phyloP scores from a whole-genome alignment of 2,329 filamentous ascomycete genomes.

The Ceratocystis huliohia region DNA sequence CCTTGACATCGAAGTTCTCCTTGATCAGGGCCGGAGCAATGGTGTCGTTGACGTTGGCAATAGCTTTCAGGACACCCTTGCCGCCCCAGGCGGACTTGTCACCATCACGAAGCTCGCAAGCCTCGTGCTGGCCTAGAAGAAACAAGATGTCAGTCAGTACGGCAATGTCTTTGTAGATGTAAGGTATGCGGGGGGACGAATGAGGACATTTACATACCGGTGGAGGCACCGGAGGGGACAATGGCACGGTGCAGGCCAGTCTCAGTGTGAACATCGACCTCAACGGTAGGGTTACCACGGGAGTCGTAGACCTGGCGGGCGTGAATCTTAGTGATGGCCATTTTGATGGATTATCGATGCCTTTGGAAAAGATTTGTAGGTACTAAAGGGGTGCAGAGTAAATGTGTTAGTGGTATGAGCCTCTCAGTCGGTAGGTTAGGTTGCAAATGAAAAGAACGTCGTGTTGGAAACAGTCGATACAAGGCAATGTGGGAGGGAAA shows the following conservation, averaged over 20 bases:
- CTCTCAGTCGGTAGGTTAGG: neutral
- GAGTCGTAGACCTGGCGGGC: constrained; percentile 97
- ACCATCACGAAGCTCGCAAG: constrained; percentile 79
- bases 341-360: constrained; percentile 37
- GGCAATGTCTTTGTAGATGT: constrained; percentile 21
- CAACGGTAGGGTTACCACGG: constrained; percentile 92
- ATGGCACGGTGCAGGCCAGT: constrained; percentile 88
- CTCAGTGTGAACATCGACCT: constrained; percentile 88
- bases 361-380: constrained; percentile 15
- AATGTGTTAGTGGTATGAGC: constrained; percentile 21
- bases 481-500: neutral
- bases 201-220: constrained; percentile 45
- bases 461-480: neutral
- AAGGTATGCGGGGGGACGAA: neutral
- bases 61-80: constrained; percentile 79
- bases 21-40: constrained; percentile 74
- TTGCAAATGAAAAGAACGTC: neutral
- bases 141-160: constrained; percentile 22
- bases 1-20: constrained; percentile 72
- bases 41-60: constrained; percentile 70
- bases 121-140: constrained; percentile 66
- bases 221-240: constrained; percentile 85
- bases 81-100: constrained; percentile 77
- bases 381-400: constrained; percentile 14
- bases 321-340: constrained; percentile 85